These are phyloP conservation scores for Wallacemonas sp. DNA, from an alignment of 208 protist species.

Conservation along the genomic window DNA sequence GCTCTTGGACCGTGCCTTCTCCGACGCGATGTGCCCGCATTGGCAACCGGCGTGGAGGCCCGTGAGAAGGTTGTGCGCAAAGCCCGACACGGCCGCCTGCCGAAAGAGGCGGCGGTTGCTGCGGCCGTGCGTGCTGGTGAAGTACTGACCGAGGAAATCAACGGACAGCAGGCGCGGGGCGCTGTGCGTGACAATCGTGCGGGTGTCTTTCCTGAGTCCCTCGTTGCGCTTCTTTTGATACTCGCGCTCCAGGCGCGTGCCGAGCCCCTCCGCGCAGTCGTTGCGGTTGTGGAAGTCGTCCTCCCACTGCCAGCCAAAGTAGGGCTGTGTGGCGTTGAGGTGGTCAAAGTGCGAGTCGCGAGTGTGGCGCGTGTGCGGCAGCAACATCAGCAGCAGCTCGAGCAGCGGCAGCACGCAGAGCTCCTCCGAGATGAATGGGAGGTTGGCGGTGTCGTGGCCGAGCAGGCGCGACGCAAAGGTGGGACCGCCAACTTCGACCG, in stretches of 20 bases:
- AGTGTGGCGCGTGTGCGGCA: conserved; percentile 34
- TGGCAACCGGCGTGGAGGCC: conserved; percentile 17
- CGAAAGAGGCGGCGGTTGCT: conserved; percentile 16
- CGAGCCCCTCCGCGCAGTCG: conserved; percentile 59
- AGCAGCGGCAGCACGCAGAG: conserved; percentile 57
- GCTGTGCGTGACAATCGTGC: conserved; percentile 18
- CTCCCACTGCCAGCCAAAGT: conserved; percentile 79
- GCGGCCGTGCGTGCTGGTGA: conserved; percentile 3
- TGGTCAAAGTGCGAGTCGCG: conserved; percentile 43
- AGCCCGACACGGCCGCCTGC: conserved; percentile 6
- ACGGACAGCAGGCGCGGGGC: conserved; percentile 18
- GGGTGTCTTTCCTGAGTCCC: conserved; percentile 18
- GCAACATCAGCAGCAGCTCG: conserved; percentile 68
- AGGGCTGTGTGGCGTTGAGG: conserved; percentile 57
- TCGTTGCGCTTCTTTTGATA: conserved; percentile 54
- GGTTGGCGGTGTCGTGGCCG: conserved; percentile 39
- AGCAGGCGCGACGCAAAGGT: conserved; percentile 22
- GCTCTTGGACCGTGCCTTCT: conserved; percentile 4
- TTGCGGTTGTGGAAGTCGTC: conserved; percentile 83
- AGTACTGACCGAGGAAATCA: conserved; percentile 13
- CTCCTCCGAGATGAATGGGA: conserved; percentile 67
- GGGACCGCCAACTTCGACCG: neutral
- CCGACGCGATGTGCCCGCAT: neutral
- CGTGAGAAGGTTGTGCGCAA: conserved; percentile 14
- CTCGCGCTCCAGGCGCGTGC: conserved; percentile 51